Evolutionary conservation across 148 eudicot genomes (phyloP).

Genomic region (Camellia japonica): DNA sequence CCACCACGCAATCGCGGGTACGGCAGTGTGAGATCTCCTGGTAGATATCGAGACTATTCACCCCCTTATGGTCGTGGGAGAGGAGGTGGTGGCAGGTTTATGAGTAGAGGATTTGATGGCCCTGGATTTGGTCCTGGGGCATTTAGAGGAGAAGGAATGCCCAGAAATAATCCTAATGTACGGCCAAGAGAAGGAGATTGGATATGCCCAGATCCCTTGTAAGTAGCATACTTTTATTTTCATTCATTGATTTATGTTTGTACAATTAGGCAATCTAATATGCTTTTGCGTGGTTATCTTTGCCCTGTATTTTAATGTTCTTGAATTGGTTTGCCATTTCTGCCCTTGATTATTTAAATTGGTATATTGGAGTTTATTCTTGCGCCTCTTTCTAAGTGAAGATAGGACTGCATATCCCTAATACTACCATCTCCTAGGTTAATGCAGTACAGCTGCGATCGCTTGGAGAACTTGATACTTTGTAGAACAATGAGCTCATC

Average conservation of each 20-base stretch:
- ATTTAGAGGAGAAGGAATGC: conserved; percentile 49
- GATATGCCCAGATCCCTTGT: conserved; percentile 80
- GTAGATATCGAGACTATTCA: conserved; percentile 70
- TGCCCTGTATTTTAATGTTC: no score
- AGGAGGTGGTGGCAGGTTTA: conserved; percentile 62
- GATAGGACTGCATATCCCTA: no score
- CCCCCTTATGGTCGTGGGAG: conserved; percentile 75
- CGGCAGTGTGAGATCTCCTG: conserved; percentile 64
- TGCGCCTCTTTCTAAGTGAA: neutral
- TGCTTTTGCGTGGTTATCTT: neutral
- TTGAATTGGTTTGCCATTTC: neutral
- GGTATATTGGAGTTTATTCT: neutral
- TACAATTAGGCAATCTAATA: neutral
- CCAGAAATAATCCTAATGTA: conserved; percentile 72
- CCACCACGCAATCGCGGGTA: conserved; percentile 63
- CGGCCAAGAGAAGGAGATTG: conserved; percentile 97
- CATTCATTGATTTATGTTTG: neutral
- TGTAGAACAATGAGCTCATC: neutral
- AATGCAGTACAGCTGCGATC: neutral
- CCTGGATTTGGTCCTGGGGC: conserved; percentile 62
- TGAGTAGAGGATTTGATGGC: conserved; percentile 60
- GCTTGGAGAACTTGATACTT: neutral
- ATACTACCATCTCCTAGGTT: neutral
- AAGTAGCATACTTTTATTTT: conserved; percentile 27
- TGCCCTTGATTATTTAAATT: neutral